These are phyloP conservation scores for Ganoderma lucidum DNA, from an alignment of 1,284 basidiomycete species.

Conservation along the genomic window DNA sequence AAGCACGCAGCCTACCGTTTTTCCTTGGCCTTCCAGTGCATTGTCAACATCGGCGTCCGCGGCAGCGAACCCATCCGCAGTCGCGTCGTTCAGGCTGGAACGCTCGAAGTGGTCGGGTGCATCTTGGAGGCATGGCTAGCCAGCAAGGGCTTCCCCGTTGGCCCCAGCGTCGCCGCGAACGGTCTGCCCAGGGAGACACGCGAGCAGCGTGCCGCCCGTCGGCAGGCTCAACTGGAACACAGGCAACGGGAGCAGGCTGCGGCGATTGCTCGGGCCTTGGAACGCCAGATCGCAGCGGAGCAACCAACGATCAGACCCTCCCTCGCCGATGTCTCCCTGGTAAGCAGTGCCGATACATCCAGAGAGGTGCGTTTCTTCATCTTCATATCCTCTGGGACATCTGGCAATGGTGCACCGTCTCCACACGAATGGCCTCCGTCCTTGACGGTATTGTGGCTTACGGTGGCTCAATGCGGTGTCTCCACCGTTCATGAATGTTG, in stretches of 20 bases:
- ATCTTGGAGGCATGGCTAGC: slow-evolving; percentile 94
- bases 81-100: slow-evolving; percentile 95
- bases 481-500: background rate
- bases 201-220: slow-evolving; percentile 70
- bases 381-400: background rate
- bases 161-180: slow-evolving; percentile 68
- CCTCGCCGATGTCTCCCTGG: slow-evolving; percentile 18
- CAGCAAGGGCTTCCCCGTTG: slow-evolving; percentile 82
- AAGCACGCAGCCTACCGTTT: slow-evolving; percentile 89
- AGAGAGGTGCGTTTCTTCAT: slow-evolving; percentile 33
- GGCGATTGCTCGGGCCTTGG: slow-evolving; percentile 63
- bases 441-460: background rate
- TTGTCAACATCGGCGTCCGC: slow-evolving; percentile 97
- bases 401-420: background rate
- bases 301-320: slow-evolving; percentile 25
- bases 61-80: slow-evolving; percentile 94
- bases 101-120: slow-evolving; percentile 93
- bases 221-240: slow-evolving; percentile 59
- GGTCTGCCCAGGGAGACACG: slow-evolving; percentile 74
- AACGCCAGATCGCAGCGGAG: slow-evolving; percentile 53
- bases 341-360: slow-evolving; percentile 18
- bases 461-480: background rate
- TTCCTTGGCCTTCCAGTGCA: slow-evolving; percentile 94
- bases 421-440: background rate
- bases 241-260: slow-evolving; percentile 66